These are phyloP conservation scores for Parachlorella kessleri DNA, from an alignment of 139 green algal species.

Conservation along the genomic window DNA sequence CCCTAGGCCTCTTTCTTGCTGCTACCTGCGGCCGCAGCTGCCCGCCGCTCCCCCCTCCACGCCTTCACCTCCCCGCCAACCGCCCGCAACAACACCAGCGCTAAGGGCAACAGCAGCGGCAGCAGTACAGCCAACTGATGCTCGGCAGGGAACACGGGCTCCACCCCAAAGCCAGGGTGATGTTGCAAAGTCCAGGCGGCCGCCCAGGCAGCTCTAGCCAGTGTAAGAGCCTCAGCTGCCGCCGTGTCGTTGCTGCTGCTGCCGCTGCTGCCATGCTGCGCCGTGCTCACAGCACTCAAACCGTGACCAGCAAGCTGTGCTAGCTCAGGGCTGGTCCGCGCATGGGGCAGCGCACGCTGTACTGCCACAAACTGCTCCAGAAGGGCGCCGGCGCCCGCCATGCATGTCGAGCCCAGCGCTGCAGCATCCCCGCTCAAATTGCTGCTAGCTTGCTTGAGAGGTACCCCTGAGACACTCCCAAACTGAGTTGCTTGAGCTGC, in stretches of 20 bases:
- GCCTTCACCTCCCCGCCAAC: slow-evolving; percentile 1
- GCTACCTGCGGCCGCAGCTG: neutral
- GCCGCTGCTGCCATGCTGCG: neutral
- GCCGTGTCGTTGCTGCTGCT: neutral
- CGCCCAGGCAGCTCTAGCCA: neutral
- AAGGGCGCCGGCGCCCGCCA: neutral
- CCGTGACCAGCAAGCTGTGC: neutral
- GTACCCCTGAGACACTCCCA: too few species aligned
- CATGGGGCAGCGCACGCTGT: neutral
- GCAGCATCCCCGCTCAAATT: too few species aligned
- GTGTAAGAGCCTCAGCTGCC: neutral
- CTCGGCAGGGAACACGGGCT: slow-evolving; percentile 18
- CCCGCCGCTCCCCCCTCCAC: neutral
- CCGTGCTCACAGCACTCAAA: neutral
- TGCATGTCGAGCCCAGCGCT: neutral
- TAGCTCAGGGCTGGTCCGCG: neutral
- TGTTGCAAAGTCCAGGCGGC: neutral
- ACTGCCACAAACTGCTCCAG: neutral
- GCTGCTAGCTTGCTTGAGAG: too few species aligned
- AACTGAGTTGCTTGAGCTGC: too few species aligned
- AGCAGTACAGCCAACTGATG: slow-evolving; percentile 32
- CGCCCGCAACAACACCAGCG: slow-evolving; percentile 18
- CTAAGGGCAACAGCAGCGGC: slow-evolving; percentile 19
- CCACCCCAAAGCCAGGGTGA: neutral
- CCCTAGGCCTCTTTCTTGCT: too few species aligned